Evolutionary conservation across 2,329 filamentous ascomycete species (phyloP).

Genomic region (Calonectria ilicicola): DNA sequence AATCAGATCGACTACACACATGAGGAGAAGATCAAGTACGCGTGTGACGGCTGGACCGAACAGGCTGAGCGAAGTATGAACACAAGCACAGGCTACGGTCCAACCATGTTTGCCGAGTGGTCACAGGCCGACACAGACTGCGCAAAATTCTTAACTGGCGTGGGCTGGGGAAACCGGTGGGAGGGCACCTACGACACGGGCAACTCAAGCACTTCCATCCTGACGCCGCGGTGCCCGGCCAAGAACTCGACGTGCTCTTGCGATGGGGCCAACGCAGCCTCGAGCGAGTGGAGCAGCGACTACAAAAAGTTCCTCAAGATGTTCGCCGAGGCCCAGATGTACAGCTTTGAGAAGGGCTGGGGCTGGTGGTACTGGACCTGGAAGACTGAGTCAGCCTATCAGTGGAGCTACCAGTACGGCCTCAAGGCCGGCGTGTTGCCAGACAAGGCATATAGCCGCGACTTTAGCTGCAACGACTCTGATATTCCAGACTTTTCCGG

Average conservation of each 20-base stretch:
- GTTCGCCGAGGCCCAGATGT: slow-evolving; percentile 97
- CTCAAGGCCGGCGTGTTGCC: slow-evolving; percentile 85
- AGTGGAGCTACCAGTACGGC: slow-evolving; percentile 94
- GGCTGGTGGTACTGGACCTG: slow-evolving; percentile 99
- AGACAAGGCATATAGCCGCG: slow-evolving; percentile 74
- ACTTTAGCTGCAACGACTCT: slow-evolving; percentile 74
- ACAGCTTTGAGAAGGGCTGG: slow-evolving; percentile 90
- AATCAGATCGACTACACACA: slow-evolving; percentile 87
- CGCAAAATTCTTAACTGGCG: slow-evolving; percentile 87
- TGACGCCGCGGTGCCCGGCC: slow-evolving; percentile 80
- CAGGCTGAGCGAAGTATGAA: slow-evolving; percentile 82
- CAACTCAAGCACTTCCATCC: slow-evolving; percentile 69
- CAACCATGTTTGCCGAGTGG: slow-evolving; percentile 97
- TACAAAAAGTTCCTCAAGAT: slow-evolving; percentile 90
- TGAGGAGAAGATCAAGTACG: slow-evolving; percentile 85
- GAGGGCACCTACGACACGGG: slow-evolving; percentile 84
- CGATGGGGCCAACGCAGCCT: slow-evolving; percentile 78
- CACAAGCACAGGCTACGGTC: slow-evolving; percentile 84
- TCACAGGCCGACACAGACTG: slow-evolving; percentile 98
- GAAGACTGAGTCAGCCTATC: slow-evolving; percentile 86
- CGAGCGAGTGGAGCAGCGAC: slow-evolving; percentile 71
- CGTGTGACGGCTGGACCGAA: slow-evolving; percentile 87
- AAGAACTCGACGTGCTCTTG: slow-evolving; percentile 77
- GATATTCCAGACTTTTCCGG: slow-evolving; percentile 66
- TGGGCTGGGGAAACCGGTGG: slow-evolving; percentile 90